Evolutionary conservation across 768 basidiomycete species (phyloP), one percentile per base, ranked within the genome.

Genomic region (Auricularia auricula-judae): DNA sequence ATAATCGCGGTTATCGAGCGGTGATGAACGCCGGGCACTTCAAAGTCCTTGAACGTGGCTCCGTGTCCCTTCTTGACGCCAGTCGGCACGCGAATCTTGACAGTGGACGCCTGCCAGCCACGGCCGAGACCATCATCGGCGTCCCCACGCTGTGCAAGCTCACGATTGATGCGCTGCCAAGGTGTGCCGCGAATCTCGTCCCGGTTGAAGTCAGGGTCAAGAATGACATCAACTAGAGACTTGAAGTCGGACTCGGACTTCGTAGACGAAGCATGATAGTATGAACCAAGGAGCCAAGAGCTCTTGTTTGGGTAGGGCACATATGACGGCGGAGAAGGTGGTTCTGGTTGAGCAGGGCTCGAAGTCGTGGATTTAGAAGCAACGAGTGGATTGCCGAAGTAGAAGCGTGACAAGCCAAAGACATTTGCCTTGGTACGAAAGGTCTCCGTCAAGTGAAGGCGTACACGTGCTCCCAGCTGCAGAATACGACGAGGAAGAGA

Each of bases 31-130:
- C 63, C 63, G 0, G 66, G 63, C 18, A 72, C 68, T 18, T 36
- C 53, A 62, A 67, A 51, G 12, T 14, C 36, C 42, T 3, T 34
- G 10, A 10, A 33, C 7, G 23, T 63, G 18, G 47, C 11, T 4
- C 47, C 47, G 14, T 16, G 16, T 16, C 21, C 47, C 14, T 16
- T 18, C 61, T 70, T 70, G 62, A 69, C 64, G 7, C 68, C 71
- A 16, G 66, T 67, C 7, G 72, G 72, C 16, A 72, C 67, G 12
- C 69, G 36, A 35, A 73, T 71, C 1, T 66, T 64, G 33, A 72
- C 67, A 3, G 65, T 64, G 1, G 69, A 68, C n/a, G 34, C 62
- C n/a, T 62, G 66, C 72, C 72, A 73, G 34, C 72, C 72, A 53
- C 70, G 68, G 1, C 69, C 66, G 10, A 51, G 47, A 36, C 70